A percentile compares a stretch with the other conserved stretches of the same genome.
Evolutionary conservation across 495 filamentous ascomycete species (phyloP).

Genomic region (Talaromyces borbonicus): DNA sequence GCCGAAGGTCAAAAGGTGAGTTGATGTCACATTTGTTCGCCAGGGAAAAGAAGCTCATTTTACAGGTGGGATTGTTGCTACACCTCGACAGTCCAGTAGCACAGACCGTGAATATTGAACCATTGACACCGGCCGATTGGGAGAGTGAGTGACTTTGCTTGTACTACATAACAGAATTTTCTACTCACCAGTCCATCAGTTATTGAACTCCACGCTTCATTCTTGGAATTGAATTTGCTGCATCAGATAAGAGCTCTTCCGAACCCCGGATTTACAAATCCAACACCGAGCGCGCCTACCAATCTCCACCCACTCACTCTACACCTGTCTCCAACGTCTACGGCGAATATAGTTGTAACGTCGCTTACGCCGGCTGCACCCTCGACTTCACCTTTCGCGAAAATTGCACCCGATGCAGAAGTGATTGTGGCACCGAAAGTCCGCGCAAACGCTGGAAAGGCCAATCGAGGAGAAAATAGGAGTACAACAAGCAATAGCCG

Average conservation of each 20-base stretch:
- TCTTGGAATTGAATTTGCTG: slow-evolving; percentile 86
- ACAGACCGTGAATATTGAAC: slow-evolving; percentile 92
- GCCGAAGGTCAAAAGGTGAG: slow-evolving; percentile 76
- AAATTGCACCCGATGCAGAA: slow-evolving; percentile 86
- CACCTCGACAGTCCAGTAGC: slow-evolving; percentile 85
- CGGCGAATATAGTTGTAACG: slow-evolving; percentile 78
- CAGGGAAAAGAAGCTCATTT: neutral
- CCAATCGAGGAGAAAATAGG: slow-evolving; percentile 46
- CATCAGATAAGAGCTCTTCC: slow-evolving; percentile 89
- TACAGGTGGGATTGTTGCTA: slow-evolving; percentile 54
- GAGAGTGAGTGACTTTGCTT: slow-evolving; percentile 47
- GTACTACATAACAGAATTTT: neutral
- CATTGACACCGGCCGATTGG: slow-evolving; percentile 90
- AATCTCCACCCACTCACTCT: slow-evolving; percentile 73
- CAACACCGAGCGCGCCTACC: slow-evolving; percentile 30
- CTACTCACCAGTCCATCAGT: slow-evolving; percentile 35
- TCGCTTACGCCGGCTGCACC: slow-evolving; percentile 66
- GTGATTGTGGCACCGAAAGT: slow-evolving; percentile 93
- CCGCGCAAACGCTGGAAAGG: slow-evolving; percentile 47
- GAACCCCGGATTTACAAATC: slow-evolving; percentile 58
- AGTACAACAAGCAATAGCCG: slow-evolving; percentile 63
- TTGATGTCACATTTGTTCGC: slow-evolving; percentile 12
- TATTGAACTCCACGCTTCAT: slow-evolving; percentile 91
- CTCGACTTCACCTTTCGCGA: slow-evolving; percentile 67
- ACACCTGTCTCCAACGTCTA: slow-evolving; percentile 91